A percentile compares a stretch with the other conserved stretches of the same genome.
Conservation (phyloP, 2,329 filamentous ascomycete genomes). For the Biscogniauxia mediterranea region DNA sequence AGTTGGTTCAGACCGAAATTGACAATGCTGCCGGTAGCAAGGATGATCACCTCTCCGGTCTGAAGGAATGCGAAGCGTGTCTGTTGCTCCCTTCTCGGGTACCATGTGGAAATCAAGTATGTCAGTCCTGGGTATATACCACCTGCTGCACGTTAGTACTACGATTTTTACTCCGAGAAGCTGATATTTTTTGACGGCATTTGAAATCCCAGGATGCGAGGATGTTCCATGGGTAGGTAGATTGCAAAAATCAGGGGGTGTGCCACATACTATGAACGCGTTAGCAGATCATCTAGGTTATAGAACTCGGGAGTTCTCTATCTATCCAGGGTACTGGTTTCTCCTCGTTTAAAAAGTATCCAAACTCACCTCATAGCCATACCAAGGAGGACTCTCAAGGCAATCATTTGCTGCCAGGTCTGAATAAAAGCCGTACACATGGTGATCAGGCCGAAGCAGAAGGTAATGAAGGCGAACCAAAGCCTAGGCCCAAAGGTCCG, state of each 20-base stretch:
- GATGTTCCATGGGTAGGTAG: background rate
- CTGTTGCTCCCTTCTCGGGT: constrained; percentile 63
- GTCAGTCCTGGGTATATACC: constrained; percentile 52
- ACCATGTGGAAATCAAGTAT: constrained; percentile 57
- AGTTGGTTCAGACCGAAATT: constrained; percentile 69
- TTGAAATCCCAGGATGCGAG: background rate
- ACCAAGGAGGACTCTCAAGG: constrained; percentile 62
- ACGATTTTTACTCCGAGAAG: background rate
- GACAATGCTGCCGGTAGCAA: constrained; percentile 65
- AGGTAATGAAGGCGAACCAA: constrained; percentile 65
- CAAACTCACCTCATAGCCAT: constrained; percentile 49
- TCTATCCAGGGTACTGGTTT: background rate
- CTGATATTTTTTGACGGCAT: no score
- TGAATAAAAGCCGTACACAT: constrained; percentile 66
- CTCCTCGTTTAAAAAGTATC: background rate
- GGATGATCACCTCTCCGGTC: constrained; percentile 61
- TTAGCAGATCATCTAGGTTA: background rate
- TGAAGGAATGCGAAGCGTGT: constrained; percentile 64
- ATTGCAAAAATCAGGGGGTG: background rate
- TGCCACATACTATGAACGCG: background rate
- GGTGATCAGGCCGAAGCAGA: constrained; percentile 60
- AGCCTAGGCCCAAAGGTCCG: constrained; percentile 62
- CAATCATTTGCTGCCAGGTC: constrained; percentile 69
- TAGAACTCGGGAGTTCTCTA: no score
- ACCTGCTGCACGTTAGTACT: constrained; percentile 43